Evolutionary conservation across 768 basidiomycete genomes (phyloP).

Genomic region (Mycena capillaripes): DNA sequence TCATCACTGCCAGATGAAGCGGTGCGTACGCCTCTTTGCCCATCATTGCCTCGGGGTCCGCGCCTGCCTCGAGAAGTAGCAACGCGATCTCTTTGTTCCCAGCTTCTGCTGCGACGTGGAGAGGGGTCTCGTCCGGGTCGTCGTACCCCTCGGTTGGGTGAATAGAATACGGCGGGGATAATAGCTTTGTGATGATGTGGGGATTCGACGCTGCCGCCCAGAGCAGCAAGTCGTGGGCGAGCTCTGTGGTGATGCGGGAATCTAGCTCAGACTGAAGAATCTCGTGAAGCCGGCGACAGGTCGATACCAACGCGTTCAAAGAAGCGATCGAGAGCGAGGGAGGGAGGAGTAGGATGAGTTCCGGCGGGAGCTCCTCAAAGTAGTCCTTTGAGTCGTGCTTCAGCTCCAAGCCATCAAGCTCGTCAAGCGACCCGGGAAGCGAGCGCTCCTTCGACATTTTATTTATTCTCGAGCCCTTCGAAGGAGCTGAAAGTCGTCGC

Average conservation of each 20-base stretch:
- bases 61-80: slow-evolving; percentile 16
- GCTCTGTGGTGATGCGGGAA: background rate
- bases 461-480: too few relatives aligned
- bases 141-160: background rate
- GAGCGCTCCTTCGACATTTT: too few relatives aligned
- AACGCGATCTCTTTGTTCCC: background rate
- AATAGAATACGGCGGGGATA: background rate
- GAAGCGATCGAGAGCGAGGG: background rate
- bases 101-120: slow-evolving; percentile 10
- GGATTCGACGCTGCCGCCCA: background rate
- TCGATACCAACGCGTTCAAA: background rate
- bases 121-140: background rate
- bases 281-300: background rate
- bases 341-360: too few relatives aligned
- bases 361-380: too few relatives aligned
- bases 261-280: background rate
- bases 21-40: background rate
- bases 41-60: background rate
- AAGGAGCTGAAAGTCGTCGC: too few relatives aligned
- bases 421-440: too few relatives aligned
- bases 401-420: too few relatives aligned
- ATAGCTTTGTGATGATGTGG: background rate
- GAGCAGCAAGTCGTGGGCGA: background rate
- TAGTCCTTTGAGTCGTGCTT: too few relatives aligned
- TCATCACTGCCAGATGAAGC: slow-evolving; percentile 9